These are phyloP conservation scores for Peterozyma toletana DNA, from an alignment of 805 yeast genomes.

Conservation along the genomic window DNA sequence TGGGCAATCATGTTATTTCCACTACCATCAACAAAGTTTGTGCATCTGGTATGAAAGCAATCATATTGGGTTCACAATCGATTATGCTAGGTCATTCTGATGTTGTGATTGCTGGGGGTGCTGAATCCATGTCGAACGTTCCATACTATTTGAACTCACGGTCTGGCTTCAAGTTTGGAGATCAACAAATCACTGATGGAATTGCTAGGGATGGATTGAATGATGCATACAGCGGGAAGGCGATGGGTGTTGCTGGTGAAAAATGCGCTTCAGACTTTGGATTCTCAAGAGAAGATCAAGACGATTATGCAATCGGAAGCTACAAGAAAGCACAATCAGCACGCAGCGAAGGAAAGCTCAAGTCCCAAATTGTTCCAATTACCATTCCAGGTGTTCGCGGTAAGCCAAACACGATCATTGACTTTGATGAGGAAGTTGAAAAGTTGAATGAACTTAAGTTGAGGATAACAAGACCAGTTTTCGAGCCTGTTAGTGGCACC, in stretches of 20 bases:
- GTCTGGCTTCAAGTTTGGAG: slow-evolving; percentile 86
- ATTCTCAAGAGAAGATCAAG: slow-evolving; percentile 80
- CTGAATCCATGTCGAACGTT: slow-evolving; percentile 93
- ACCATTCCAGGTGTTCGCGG: slow-evolving; percentile 86
- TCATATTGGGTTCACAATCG: slow-evolving; percentile 84
- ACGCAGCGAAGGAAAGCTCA: slow-evolving; percentile 72
- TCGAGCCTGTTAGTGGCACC: slow-evolving; percentile 89
- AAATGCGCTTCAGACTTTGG: slow-evolving; percentile 82
- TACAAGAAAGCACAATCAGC: slow-evolving; percentile 85
- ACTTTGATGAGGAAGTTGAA: slow-evolving; percentile 74
- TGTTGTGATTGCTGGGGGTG: slow-evolving; percentile 93
- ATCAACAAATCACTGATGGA: slow-evolving; percentile 72
- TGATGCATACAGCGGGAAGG: slow-evolving; percentile 80
- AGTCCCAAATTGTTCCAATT: slow-evolving; percentile 75
- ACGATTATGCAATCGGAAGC: slow-evolving; percentile 75
- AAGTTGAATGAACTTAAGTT: slow-evolving; percentile 74
- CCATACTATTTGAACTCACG: slow-evolving; percentile 88
- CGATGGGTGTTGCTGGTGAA: slow-evolving; percentile 97
- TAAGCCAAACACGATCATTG: slow-evolving; percentile 69
- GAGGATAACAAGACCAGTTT: slow-evolving; percentile 83
- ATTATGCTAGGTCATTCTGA: slow-evolving; percentile 86
- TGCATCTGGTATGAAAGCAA: slow-evolving; percentile 91
- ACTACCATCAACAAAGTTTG: slow-evolving; percentile 94
- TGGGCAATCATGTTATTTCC: slow-evolving; percentile 72
- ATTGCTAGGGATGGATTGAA: slow-evolving; percentile 84